phyloP scores from a whole-genome alignment of 208 protist genomes.

The Acanthamoeba triangularis region DNA sequence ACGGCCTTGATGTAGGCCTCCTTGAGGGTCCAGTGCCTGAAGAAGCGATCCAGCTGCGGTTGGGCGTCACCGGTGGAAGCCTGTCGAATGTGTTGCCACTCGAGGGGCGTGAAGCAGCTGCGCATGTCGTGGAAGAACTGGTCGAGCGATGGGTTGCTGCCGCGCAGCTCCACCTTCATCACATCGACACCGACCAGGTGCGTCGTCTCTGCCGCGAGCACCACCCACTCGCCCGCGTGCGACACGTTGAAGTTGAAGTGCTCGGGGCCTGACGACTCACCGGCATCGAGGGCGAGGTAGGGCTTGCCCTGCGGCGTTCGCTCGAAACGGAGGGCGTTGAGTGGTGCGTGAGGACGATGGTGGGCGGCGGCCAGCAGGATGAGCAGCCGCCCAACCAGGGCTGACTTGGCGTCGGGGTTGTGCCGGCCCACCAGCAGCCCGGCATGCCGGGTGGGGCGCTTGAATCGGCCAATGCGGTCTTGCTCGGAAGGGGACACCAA shows the following conservation, averaged over 20 bases:
- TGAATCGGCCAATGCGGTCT: conserved; percentile 53
- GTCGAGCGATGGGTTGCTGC: background rate
- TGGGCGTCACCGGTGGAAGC: background rate
- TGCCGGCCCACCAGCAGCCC: conserved; percentile 42
- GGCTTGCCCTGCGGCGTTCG: conserved; percentile 63
- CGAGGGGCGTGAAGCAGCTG: conserved; percentile 34
- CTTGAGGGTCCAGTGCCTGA: conserved; percentile 68
- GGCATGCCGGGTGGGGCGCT: background rate
- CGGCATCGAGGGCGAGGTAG: background rate
- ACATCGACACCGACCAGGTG: conserved; percentile 48
- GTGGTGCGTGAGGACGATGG: background rate
- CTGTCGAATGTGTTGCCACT: conserved; percentile 29
- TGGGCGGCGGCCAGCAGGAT: background rate
- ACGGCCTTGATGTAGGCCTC: conserved; percentile 77
- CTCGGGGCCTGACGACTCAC: background rate
- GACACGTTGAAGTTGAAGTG: conserved; percentile 76
- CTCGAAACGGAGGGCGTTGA: conserved; percentile 17
- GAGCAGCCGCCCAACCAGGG: conserved; percentile 60
- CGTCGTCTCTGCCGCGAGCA: conserved; percentile 49
- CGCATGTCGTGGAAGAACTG: conserved; percentile 71
- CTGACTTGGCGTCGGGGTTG: conserved; percentile 73
- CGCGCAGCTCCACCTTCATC: conserved; percentile 73
- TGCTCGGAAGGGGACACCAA: conserved; percentile 5
- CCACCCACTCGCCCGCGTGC: conserved; percentile 74
- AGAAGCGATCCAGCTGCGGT: conserved; percentile 2